These are phyloP conservation scores for Penicillium pancosmium DNA, from an alignment of 495 filamentous ascomycete species.

Conservation along the genomic window DNA sequence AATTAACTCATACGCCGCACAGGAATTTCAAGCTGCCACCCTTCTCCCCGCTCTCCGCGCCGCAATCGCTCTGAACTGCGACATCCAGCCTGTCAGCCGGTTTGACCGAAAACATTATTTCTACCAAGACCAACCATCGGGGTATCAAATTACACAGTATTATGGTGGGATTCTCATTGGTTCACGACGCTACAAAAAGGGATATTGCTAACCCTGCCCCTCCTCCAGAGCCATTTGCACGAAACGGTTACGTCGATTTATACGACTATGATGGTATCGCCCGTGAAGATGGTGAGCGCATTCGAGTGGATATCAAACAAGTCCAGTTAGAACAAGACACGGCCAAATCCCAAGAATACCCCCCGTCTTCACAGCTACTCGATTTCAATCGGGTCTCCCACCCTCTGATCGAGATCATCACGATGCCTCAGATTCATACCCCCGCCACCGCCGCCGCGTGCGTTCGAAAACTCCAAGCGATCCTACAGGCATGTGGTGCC, in stretches of 20 bases:
- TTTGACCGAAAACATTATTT: constrained; percentile 99
- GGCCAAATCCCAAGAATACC: constrained; percentile 84
- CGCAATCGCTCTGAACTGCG: constrained; percentile 80
- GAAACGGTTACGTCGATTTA: constrained; percentile 70
- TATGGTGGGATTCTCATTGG: constrained; percentile 53
- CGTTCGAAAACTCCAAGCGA: constrained; percentile 84
- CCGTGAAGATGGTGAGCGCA: constrained; percentile 62
- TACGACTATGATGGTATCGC: constrained; percentile 79
- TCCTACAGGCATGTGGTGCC: constrained; percentile 78
- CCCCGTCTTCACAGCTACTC: constrained; percentile 70
- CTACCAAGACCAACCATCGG: constrained; percentile 94
- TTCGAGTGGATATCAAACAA: constrained; percentile 83
- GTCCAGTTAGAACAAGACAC: constrained; percentile 98
- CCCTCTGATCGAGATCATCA: constrained; percentile 94
- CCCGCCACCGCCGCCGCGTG: constrained; percentile 83
- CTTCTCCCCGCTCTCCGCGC: constrained; percentile 88
- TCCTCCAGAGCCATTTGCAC: constrained; percentile 74
- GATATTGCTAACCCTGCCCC: constrained; percentile 7
- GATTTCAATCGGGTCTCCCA: constrained; percentile 94
- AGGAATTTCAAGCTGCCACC: constrained; percentile 77
- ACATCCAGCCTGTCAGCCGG: constrained; percentile 69
- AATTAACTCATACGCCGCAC: constrained; percentile 13
- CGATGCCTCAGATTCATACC: constrained; percentile 79
- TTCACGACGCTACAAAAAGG: neutral
- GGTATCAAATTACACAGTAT: constrained; percentile 98